phyloP scores from a whole-genome alignment of 2,329 filamentous ascomycete genomes.

The Talaromyces islandicus region DNA sequence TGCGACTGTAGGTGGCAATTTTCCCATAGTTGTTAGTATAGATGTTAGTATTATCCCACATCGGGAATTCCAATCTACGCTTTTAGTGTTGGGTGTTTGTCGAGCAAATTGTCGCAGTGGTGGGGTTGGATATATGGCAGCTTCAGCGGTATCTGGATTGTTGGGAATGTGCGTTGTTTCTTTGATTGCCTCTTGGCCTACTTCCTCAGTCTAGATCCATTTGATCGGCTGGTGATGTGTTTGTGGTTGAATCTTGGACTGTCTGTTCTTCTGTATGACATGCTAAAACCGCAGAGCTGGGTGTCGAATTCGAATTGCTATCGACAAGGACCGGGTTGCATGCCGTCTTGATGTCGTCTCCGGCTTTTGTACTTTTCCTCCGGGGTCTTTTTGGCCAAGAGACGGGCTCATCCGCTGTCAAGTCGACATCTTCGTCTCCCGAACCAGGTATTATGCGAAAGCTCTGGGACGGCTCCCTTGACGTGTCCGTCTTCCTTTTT shows the following conservation, averaged over 20 bases:
- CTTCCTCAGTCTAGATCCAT: slow-evolving; percentile 29
- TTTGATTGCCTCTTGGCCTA: slow-evolving; percentile 3
- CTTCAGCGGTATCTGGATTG: too few species aligned
- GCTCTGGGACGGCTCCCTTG: slow-evolving; percentile 1
- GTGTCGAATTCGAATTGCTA: slow-evolving; percentile 15
- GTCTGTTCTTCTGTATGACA: slow-evolving; percentile 16
- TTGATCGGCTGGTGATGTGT: slow-evolving; percentile 16
- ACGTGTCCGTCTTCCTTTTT: slow-evolving; percentile 28
- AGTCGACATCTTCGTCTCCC: slow-evolving; percentile 1
- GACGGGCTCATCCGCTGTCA: slow-evolving; percentile 1
- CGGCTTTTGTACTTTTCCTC: slow-evolving; percentile 16
- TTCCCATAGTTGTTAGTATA: not conserved
- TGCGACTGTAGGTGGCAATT: not conserved
- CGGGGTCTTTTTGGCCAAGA: slow-evolving; percentile 21
- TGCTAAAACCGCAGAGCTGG: slow-evolving; percentile 17
- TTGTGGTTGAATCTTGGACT: slow-evolving; percentile 1
- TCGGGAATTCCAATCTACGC: not conserved
- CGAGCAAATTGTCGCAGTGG: not conserved
- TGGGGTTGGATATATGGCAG: not conserved
- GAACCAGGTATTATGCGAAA: not conserved
- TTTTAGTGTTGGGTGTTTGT: not conserved
- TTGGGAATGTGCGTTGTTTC: not conserved
- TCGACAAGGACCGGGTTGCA: slow-evolving; percentile 10
- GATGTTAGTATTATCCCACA: not conserved
- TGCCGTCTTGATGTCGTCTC: slow-evolving; percentile 11